Percentiles rank a stretch among this genome's conserved stretches.
phyloP scores from a whole-genome alignment of 169 alveolate species.

The Plasmodium knowlesi region DNA sequence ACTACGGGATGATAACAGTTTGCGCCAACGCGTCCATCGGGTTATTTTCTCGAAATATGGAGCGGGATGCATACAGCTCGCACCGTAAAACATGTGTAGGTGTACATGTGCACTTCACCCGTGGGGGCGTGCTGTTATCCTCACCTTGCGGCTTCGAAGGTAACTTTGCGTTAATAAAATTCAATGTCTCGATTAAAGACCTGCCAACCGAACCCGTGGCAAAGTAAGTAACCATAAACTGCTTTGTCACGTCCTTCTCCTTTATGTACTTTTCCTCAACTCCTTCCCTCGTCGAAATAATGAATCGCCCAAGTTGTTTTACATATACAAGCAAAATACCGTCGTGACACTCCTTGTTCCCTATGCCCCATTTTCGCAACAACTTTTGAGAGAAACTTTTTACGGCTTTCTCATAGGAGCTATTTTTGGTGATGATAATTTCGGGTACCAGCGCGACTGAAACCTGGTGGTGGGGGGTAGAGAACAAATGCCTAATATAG shows the following conservation, averaged over 20 bases:
- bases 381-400: constrained; percentile 23
- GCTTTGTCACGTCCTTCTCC: constrained; percentile 44
- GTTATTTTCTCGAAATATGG: not conserved
- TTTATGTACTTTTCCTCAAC: constrained; percentile 60
- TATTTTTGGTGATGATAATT: constrained; percentile 25
- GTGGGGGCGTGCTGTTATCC: not conserved
- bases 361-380: constrained; percentile 76
- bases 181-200: constrained; percentile 48
- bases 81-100: not conserved
- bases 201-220: constrained; percentile 67
- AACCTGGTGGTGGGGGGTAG: constrained; percentile 11
- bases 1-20: not conserved
- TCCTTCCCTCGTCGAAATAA: constrained; percentile 71
- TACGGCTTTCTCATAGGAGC: constrained; percentile 31
- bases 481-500: not conserved
- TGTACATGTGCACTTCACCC: not conserved
- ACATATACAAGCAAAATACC: constrained; percentile 71
- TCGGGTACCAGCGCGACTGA: constrained; percentile 63
- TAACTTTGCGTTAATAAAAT: constrained; percentile 28
- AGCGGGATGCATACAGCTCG: not conserved
- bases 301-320: constrained; percentile 34
- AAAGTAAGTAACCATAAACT: constrained; percentile 52
- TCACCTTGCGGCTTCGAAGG: constrained; percentile 71
- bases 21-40: not conserved
- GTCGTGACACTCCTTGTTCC: constrained; percentile 68